These are phyloP conservation scores for Herpotrichia juniperi DNA, from an alignment of 2,329 filamentous ascomycete species.

Conservation along the genomic window DNA sequence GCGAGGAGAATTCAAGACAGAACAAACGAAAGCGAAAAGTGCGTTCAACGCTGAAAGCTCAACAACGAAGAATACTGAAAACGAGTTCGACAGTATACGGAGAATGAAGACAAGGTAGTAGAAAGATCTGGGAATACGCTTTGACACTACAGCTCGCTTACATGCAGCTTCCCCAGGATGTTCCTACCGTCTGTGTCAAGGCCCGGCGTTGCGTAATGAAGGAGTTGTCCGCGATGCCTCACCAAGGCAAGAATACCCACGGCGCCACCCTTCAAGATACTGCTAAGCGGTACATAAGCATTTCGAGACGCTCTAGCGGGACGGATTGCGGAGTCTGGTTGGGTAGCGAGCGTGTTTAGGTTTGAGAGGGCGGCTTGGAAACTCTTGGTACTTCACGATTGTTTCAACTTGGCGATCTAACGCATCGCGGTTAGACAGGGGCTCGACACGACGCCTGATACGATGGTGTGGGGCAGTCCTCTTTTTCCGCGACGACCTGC, in stretches of 20 bases:
- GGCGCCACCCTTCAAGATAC: constrained; percentile 4
- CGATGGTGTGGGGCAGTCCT: constrained; percentile 28
- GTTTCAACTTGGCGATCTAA: constrained; percentile 45
- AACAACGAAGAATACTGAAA: neutral
- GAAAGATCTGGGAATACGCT: no score
- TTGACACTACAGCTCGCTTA: neutral
- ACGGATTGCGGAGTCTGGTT: constrained; percentile 25
- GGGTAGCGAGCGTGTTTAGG: constrained; percentile 23
- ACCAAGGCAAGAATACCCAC: constrained; percentile 30
- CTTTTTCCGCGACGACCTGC: constrained; percentile 11
- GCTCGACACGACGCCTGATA: constrained; percentile 26
- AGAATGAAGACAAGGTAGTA: neutral
- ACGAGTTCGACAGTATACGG: neutral
- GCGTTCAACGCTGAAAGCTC: neutral
- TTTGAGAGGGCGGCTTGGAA: constrained; percentile 30
- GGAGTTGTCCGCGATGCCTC: neutral
- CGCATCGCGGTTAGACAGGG: constrained; percentile 16
- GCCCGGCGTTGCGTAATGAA: neutral
- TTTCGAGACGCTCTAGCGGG: constrained; percentile 20
- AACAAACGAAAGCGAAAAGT: neutral
- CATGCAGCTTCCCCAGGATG: neutral
- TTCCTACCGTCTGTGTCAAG: neutral
- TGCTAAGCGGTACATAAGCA: constrained; percentile 29
- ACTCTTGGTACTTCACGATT: constrained; percentile 35
- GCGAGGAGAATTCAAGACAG: constrained; percentile 18